These are phyloP conservation scores for Moesziomyces antarcticus DNA, from an alignment of 1,284 basidiomycete genomes.

Conservation along the genomic window DNA sequence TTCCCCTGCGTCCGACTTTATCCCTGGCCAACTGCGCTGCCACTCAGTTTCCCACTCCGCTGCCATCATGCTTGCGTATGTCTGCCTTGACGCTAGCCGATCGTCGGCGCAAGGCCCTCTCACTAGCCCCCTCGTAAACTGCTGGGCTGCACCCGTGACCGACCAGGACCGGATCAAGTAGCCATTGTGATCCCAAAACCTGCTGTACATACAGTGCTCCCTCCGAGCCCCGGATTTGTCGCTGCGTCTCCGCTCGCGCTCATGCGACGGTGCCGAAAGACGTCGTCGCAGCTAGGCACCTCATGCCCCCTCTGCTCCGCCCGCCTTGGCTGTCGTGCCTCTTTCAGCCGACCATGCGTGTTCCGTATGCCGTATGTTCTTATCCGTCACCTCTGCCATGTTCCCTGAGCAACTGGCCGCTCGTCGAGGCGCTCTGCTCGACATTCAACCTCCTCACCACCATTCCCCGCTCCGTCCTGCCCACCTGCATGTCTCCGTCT, in stretches of 20 bases:
- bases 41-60: slow-evolving; percentile 6
- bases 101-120: background rate
- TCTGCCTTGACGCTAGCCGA: slow-evolving; percentile 4
- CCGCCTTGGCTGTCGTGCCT: background rate
- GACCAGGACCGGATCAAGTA: background rate
- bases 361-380: background rate
- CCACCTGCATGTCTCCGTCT: background rate
- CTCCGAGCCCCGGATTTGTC: background rate
- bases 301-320: no score
- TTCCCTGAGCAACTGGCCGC: background rate
- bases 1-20: slow-evolving; percentile 13
- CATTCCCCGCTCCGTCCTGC: slow-evolving; percentile 1
- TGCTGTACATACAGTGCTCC: background rate
- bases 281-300: background rate
- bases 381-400: background rate
- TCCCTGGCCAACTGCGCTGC: slow-evolving; percentile 3
- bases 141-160: no score
- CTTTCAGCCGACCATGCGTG: background rate
- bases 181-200: background rate
- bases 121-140: background rate
- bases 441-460: background rate
- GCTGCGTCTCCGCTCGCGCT: background rate
- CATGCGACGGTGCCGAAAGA: background rate
- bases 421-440: no score
- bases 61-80: background rate